Evolutionary conservation across 768 basidiomycete genomes (phyloP).

Genomic region (Rhodotorula diobovata): DNA sequence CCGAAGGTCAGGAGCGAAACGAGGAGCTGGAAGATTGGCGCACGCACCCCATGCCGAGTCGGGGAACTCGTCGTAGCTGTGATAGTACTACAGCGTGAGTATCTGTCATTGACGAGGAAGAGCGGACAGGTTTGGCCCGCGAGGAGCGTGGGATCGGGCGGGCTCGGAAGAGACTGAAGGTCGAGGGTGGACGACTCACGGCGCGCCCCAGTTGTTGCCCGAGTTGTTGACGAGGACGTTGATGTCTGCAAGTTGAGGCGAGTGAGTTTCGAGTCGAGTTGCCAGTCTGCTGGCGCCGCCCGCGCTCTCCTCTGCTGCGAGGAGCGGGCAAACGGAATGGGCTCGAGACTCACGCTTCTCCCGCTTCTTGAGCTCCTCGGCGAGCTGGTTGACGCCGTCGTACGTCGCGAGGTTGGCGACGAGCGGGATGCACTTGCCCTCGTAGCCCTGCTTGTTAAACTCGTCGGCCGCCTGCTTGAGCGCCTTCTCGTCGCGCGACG

Average conservation of each 20-base stretch:
- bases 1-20: not conserved
- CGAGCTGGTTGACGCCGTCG: slow-evolving; percentile 57
- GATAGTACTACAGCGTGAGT: too few species aligned
- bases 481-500: slow-evolving; percentile 57
- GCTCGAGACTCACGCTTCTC: slow-evolving; percentile 52
- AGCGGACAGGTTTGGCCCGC: too few species aligned
- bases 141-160: not conserved
- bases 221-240: slow-evolving; percentile 60
- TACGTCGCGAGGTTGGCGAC: slow-evolving; percentile 57
- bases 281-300: slow-evolving; percentile 44
- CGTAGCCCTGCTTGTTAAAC: slow-evolving; percentile 55
- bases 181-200: not conserved
- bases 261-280: too few species aligned
- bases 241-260: slow-evolving; percentile 14
- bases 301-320: not conserved
- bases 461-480: slow-evolving; percentile 56
- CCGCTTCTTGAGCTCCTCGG: slow-evolving; percentile 53
- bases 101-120: rapidly evolving
- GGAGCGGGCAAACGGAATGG: slow-evolving; percentile 9
- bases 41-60: slow-evolving; percentile 28
- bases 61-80: slow-evolving; percentile 28
- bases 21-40: too few species aligned
- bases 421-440: slow-evolving; percentile 56
- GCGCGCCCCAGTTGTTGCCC: slow-evolving; percentile 57
- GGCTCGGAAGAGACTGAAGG: too few species aligned